Conservation (phyloP, 768 basidiomycete genomes). For the Suillus placidus region DNA sequence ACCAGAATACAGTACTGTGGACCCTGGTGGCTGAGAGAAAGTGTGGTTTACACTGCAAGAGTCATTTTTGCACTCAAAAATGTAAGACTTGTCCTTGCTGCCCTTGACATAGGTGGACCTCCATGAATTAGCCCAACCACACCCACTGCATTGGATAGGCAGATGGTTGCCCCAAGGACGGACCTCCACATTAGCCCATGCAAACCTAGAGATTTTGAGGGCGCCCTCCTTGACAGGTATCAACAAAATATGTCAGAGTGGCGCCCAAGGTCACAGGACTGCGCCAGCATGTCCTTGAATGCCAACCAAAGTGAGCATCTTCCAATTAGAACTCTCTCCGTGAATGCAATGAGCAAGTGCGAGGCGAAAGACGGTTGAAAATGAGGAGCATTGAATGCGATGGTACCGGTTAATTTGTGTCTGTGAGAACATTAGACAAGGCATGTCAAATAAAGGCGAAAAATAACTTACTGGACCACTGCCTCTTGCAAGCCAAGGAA, state of each 20-base stretch:
- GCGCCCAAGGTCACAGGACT: neutral
- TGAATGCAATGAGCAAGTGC: neutral
- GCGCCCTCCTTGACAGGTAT: neutral
- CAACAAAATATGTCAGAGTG: neutral
- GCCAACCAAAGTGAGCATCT: neutral
- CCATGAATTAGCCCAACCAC: neutral
- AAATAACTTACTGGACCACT: neutral
- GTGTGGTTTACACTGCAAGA: neutral
- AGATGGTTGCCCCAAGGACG: constrained; percentile 3
- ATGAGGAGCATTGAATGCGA: neutral
- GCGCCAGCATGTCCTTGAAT: neutral
- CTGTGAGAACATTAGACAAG: neutral
- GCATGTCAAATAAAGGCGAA: neutral
- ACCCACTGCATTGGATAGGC: constrained; percentile 7
- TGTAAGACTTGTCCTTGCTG: neutral
- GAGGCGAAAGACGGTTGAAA: neutral
- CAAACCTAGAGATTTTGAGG: neutral
- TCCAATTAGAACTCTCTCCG: neutral
- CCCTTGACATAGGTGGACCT: neutral
- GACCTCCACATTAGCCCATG: neutral
- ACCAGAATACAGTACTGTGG: neutral
- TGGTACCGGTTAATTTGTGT: neutral
- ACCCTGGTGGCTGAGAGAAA: neutral
- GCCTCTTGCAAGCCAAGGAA: neutral
- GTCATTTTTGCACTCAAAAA: constrained; percentile 4